Evolutionary conservation across 106 monocot species (phyloP).

Genomic region (Acorus calamus): DNA sequence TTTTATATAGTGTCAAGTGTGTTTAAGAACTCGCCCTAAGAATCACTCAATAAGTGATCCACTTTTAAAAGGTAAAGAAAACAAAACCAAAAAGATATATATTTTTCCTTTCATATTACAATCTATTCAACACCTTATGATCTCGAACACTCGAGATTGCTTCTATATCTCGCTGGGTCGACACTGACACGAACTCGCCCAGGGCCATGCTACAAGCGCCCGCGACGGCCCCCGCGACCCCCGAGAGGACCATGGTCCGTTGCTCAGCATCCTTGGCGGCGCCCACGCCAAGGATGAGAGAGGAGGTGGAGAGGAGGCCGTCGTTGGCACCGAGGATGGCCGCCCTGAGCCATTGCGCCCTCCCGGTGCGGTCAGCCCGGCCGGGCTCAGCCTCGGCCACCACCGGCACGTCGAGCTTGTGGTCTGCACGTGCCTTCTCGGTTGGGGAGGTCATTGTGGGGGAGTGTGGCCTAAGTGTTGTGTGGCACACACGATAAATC

Average conservation of each 20-base stretch:
- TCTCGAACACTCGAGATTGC: too few relatives aligned
- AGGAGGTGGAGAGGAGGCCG: constrained; percentile 11
- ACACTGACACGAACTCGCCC: constrained; percentile 12
- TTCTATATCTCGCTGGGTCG: constrained; percentile 10
- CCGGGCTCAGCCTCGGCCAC: background rate
- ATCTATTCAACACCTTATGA: background rate
- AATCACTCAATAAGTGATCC: too few relatives aligned
- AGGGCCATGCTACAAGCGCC: constrained; percentile 18
- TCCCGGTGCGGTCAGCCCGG: background rate
- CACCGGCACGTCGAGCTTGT: too few relatives aligned
- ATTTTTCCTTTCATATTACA: background rate
- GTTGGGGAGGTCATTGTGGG: too few relatives aligned
- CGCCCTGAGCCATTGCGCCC: constrained; percentile 15
- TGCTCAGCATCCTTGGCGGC: constrained; percentile 4
- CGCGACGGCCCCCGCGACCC: constrained; percentile 9
- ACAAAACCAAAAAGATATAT: too few relatives aligned
- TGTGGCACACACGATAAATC: too few relatives aligned
- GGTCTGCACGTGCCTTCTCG: too few relatives aligned
- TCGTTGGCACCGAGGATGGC: constrained; percentile 14
- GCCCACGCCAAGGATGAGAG: constrained; percentile 14
- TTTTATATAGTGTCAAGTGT: too few relatives aligned
- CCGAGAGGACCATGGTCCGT: constrained; percentile 8
- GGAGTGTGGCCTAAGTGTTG: too few relatives aligned
- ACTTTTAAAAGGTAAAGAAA: too few relatives aligned
- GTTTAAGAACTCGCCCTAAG: too few relatives aligned